Evolutionary conservation across 2,329 filamentous ascomycete genomes (phyloP), one percentile per base, ranked within the genome.

Genomic region (Colletotrichum chlorophyti): DNA sequence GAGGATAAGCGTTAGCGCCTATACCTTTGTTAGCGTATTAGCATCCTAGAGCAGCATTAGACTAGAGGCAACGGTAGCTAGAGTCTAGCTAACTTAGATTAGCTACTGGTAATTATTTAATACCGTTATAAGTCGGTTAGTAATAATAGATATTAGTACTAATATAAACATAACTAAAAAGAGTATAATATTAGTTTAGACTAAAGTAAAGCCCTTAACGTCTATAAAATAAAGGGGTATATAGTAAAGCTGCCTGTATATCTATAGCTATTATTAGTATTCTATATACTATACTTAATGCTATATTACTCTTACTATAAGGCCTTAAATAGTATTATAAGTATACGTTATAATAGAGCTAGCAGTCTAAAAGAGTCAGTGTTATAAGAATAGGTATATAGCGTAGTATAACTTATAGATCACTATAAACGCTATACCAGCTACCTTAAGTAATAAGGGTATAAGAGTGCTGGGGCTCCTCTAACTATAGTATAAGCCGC

Each of bases 401-500:
- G 1, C 71, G 69, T 12, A 63, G 55, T 63, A 64, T 2, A 58
- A 59, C 59, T 80, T 74, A 67, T 73, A 80, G 7, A 72, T 34
- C 6, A 68, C 54, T 32, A 79, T 75, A 0, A 63, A 55, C 3
- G 71, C 47, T 2, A 81, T 61, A 5, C 76, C 77, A 4, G 70
- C 23, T 1, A 75, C 14, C 0, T 80, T 78, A 5, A 80, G 53
- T 2, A 80, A 52, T n/a, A 83, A 65, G 1, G 79, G 79, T 0
- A 68, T 68, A 2, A 83, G 35, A 3, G 77, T 72, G 7, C 70
- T 64, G 12, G 64, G 68, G 34, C 72, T 72, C 2, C 66, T 64
- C 79, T 79, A 83, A 0, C 72, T 55, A 37, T 74, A 72, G 35
- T 74, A 66, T 3, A 74, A 69, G 3, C 80, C 80, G 3, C 74